Conservation (phyloP, 2,329 filamentous ascomycete species). For the Diplodia mutila region DNA sequence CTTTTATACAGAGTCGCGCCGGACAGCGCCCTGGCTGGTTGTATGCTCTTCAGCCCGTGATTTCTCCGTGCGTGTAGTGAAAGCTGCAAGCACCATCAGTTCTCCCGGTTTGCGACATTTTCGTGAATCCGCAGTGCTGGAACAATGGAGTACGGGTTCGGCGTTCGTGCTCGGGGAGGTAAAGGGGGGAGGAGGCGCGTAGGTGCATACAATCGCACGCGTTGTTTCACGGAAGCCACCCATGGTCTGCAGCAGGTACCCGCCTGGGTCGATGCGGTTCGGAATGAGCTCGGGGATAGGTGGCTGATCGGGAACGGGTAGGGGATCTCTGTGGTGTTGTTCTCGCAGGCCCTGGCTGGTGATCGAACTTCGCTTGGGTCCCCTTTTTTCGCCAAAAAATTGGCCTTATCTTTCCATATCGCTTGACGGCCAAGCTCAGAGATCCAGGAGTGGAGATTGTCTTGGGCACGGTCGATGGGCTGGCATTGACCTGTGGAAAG, state of each 20-base stretch:
- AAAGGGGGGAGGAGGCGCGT: background rate
- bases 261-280: background rate
- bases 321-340: slow-evolving; percentile 2
- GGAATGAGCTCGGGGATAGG: slow-evolving; percentile 21
- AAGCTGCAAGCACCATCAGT: slow-evolving; percentile 5
- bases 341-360: background rate
- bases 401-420: background rate
- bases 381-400: slow-evolving; percentile 4
- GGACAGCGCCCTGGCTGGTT: background rate
- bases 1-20: background rate
- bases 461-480: background rate
- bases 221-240: slow-evolving; percentile 3
- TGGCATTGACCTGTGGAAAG: background rate
- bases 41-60: background rate
- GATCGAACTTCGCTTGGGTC: background rate
- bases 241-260: background rate
- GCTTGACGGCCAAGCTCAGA: background rate
- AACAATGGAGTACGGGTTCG: background rate
- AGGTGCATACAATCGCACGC: slow-evolving; percentile 20
- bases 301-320: slow-evolving; percentile 4
- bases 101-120: slow-evolving; percentile 7
- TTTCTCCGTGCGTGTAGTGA: slow-evolving; percentile 13
- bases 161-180: background rate
- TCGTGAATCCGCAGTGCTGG: slow-evolving; percentile 9
- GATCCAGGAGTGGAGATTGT: background rate